Evolutionary conservation across 2,329 filamentous ascomycete species (phyloP).

Genomic region (Helotiales sp.): DNA sequence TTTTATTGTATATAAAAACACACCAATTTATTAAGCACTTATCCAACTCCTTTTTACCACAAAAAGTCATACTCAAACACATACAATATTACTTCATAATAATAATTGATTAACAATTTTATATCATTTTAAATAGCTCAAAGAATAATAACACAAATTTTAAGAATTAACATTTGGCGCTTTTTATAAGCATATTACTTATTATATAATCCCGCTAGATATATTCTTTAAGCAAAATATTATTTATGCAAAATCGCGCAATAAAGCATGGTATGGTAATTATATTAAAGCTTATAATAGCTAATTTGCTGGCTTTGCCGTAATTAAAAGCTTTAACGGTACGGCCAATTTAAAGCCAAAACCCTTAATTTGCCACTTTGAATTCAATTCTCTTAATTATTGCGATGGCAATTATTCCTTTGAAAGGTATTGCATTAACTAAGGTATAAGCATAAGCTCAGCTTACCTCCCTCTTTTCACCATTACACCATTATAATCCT

Average conservation of each 20-base stretch:
- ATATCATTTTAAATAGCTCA: constrained; percentile 16
- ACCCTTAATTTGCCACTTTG: constrained; percentile 32
- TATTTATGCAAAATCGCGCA: constrained; percentile 28
- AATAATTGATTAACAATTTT: constrained; percentile 17
- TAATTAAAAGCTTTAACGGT: constrained; percentile 26
- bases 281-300: constrained; percentile 27
- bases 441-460: constrained; percentile 30
- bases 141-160: constrained; percentile 22
- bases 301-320: constrained; percentile 13
- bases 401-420: constrained; percentile 27
- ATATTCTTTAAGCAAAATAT: constrained; percentile 26
- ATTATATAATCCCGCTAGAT: constrained; percentile 24
- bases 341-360: constrained; percentile 27
- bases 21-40: constrained; percentile 20
- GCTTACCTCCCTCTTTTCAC: constrained; percentile 22
- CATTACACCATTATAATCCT: constrained; percentile 26
- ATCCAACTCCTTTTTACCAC: constrained; percentile 17
- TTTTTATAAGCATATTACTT: constrained; percentile 21
- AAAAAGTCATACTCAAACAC: constrained; percentile 14
- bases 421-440: constrained; percentile 22
- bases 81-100: constrained; percentile 7
- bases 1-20: constrained; percentile 19
- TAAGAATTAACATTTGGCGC: constrained; percentile 20
- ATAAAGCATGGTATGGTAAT: constrained; percentile 23
- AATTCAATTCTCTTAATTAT: constrained; percentile 29